A percentile compares a stretch with the other conserved stretches of the same genome.
These are phyloP conservation scores for Pythium rhizo-oryzae DNA, from an alignment of 352 stramenopile genomes.

Conservation along the genomic window DNA sequence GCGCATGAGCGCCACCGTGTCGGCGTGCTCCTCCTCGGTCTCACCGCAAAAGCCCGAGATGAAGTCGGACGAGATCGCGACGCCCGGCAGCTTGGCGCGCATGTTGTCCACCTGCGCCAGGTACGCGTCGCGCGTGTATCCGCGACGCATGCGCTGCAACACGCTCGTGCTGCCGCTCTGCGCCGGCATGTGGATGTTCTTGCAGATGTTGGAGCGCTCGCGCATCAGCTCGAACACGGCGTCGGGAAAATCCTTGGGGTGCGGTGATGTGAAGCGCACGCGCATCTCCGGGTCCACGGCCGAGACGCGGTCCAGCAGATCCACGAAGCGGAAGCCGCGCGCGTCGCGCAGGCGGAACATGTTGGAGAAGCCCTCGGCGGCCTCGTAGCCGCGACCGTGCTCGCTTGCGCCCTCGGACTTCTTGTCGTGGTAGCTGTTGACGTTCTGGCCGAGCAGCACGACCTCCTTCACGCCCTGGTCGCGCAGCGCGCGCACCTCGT, in stretches of 20 bases:
- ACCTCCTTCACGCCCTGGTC: conserved; percentile 97
- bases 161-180: conserved; percentile 94
- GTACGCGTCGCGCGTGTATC: conserved; percentile 98
- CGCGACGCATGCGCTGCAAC: conserved; percentile 94
- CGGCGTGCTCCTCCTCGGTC: conserved; percentile 96
- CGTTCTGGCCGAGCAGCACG: conserved; percentile 99
- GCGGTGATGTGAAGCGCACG: conserved; percentile 99
- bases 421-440: conserved; percentile 99
- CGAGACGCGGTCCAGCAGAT: conserved; percentile 96
- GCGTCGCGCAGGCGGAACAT: conserved; percentile 91
- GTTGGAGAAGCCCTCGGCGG: conserved; percentile 94
- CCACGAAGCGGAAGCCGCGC: conserved; percentile 96
- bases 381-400: conserved; percentile 73
- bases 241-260: conserved; percentile 99
- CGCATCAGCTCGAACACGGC: conserved; percentile 90
- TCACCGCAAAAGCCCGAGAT: conserved; percentile 99
- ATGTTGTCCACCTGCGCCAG: conserved; percentile 95
- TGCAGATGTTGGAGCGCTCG: conserved; percentile 96
- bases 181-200: conserved; percentile 97
- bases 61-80: conserved; percentile 95
- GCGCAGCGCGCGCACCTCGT: conserved; percentile 91
- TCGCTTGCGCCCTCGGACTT: conserved; percentile 70
- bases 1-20: conserved; percentile 91
- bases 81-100: conserved; percentile 72
- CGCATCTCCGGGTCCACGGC: conserved; percentile 94